These are phyloP conservation scores for Cercis canadensis DNA, from an alignment of 306 rosid species.

Conservation along the genomic window DNA sequence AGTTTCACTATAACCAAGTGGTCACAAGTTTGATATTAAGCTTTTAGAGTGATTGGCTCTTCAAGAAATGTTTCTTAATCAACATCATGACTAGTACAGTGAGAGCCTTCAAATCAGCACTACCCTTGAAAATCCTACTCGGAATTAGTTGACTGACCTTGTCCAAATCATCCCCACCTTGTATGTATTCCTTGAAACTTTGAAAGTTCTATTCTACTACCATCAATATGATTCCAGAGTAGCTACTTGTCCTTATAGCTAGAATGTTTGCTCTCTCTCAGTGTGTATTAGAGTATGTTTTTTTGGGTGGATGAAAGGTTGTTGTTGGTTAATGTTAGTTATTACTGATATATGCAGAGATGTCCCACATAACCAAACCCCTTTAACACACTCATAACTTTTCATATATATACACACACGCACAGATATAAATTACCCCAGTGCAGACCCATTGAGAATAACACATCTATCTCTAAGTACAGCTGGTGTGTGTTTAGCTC, in stretches of 20 bases:
- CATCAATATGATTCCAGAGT: conserved; percentile 35
- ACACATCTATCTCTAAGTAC: conserved; percentile 12
- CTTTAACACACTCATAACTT: conserved; percentile 35
- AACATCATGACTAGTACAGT: not conserved
- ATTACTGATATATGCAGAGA: conserved; percentile 33
- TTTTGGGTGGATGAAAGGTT: conserved; percentile 39
- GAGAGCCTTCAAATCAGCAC: conserved; percentile 24
- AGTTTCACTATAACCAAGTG: too few relatives aligned
- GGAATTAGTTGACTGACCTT: conserved; percentile 35
- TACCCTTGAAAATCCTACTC: conserved; percentile 29
- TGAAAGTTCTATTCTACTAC: conserved; percentile 36
- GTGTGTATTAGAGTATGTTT: not conserved
- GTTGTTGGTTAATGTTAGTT: conserved; percentile 61
- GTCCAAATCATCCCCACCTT: conserved; percentile 8
- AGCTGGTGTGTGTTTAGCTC: not conserved
- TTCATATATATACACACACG: conserved; percentile 5
- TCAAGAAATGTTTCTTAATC: not conserved
- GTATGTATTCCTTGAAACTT: conserved; percentile 22
- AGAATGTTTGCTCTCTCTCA: conserved; percentile 29
- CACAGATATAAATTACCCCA: not conserved
- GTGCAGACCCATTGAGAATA: conserved; percentile 13
- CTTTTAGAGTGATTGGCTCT: too few relatives aligned
- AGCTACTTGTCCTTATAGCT: conserved; percentile 42
- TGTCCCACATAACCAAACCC: conserved; percentile 46
- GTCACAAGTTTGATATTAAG: too few relatives aligned